Conservation (phyloP, 1,284 basidiomycete genomes). For the Gastroboletus turbinatus region DNA sequence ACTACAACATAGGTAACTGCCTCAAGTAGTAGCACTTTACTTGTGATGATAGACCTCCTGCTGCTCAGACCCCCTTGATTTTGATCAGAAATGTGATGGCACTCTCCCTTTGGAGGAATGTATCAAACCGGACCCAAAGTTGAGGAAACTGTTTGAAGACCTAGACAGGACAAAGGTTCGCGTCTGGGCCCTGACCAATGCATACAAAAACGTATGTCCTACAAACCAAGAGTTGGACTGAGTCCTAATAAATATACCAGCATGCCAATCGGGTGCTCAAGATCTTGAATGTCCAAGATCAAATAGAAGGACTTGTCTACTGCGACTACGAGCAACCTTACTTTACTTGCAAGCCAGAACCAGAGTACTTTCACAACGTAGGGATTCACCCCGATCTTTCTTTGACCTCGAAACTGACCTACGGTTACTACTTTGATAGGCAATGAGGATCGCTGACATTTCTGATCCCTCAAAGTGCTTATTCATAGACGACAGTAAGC, state of each 20-base stretch:
- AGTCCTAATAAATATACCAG: constrained; percentile 38
- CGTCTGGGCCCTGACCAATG: constrained; percentile 85
- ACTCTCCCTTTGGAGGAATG: constrained; percentile 81
- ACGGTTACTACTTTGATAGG: constrained; percentile 41
- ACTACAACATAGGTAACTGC: constrained; percentile 74
- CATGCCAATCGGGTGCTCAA: constrained; percentile 80
- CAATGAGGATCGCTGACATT: constrained; percentile 58
- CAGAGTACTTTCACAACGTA: constrained; percentile 65
- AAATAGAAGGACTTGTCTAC: constrained; percentile 78
- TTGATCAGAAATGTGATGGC: constrained; percentile 82
- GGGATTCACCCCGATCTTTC: not conserved
- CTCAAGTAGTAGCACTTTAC: not conserved
- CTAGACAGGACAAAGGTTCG: constrained; percentile 76
- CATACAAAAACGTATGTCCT: constrained; percentile 67
- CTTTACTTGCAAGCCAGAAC: constrained; percentile 85
- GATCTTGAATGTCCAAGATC: constrained; percentile 72
- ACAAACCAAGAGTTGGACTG: not conserved
- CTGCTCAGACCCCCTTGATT: constrained; percentile 76
- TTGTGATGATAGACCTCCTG: not conserved
- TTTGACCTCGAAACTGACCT: constrained; percentile 2
- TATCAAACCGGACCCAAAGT: constrained; percentile 62
- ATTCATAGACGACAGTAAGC: constrained; percentile 73
- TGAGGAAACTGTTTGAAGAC: constrained; percentile 72
- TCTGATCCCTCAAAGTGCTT: constrained; percentile 66
- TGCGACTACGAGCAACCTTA: constrained; percentile 75